phyloP scores from a whole-genome alignment of 768 basidiomycete species.

The Trametes cingulata region DNA sequence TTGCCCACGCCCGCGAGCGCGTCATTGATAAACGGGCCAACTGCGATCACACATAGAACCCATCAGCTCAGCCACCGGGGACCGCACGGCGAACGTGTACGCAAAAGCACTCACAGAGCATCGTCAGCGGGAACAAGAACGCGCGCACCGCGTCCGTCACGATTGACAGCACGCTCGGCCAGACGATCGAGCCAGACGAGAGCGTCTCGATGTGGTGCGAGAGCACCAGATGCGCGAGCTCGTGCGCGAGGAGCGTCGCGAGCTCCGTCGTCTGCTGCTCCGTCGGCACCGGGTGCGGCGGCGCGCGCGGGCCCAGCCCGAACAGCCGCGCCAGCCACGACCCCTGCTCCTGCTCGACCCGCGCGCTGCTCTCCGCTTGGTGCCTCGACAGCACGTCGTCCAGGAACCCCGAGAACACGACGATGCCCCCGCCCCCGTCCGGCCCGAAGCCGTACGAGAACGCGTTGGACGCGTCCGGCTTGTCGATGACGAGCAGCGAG shows the following conservation, averaged over 20 bases:
- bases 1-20: conserved; percentile 82
- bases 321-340: conserved; percentile 48
- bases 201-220: conserved; percentile 91
- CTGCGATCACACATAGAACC: conserved; percentile 16
- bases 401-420: conserved; percentile 92
- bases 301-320: conserved; percentile 34
- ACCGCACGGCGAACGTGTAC: conserved; percentile 28
- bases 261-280: conserved; percentile 84
- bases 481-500: conserved; percentile 85
- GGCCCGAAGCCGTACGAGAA: conserved; percentile 96
- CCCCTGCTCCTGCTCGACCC: conserved; percentile 13
- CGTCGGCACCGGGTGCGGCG: conserved; percentile 58
- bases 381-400: conserved; percentile 74
- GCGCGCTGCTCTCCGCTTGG: conserved; percentile 25
- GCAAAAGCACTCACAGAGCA: conserved; percentile 51
- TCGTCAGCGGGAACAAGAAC: conserved; percentile 84
- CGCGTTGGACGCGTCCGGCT: conserved; percentile 82
- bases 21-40: conserved; percentile 96
- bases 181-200: conserved; percentile 79
- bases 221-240: conserved; percentile 87
- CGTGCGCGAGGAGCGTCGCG: conserved; percentile 90
- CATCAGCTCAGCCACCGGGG: background rate
- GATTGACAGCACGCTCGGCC: conserved; percentile 80
- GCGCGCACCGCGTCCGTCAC: conserved; percentile 74
- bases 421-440: conserved; percentile 88